Evolutionary conservation across 75 land plant species (phyloP).

Genomic region (Pseudotsuga menziesii): DNA sequence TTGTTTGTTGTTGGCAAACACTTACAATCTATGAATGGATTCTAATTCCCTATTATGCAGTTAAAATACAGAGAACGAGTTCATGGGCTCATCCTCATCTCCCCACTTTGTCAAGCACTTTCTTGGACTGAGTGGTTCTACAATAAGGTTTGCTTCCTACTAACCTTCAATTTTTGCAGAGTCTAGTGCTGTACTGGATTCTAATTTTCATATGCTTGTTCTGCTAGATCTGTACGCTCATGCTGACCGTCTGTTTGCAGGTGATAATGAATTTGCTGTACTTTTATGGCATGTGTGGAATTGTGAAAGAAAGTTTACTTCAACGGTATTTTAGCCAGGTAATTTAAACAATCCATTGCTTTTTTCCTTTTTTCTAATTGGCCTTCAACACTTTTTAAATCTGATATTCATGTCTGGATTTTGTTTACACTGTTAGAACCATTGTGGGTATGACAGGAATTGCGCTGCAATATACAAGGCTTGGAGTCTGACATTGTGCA

Average conservation of each 20-base stretch:
- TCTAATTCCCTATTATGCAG: conserved; percentile 29
- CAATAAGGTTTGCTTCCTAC: conserved; percentile 61
- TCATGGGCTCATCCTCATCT: conserved; percentile 79
- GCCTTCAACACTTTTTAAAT: background rate
- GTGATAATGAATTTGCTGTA: conserved; percentile 79
- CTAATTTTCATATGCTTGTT: background rate
- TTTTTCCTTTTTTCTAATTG: background rate
- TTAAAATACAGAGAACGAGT: conserved; percentile 75
- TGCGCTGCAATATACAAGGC: conserved; percentile 36
- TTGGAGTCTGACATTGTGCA: conserved; percentile 71
- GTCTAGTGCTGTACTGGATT: background rate
- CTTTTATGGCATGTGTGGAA: conserved; percentile 79
- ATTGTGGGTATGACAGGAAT: conserved; percentile 33
- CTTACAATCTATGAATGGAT: background rate
- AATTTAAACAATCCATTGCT: conserved; percentile 1
- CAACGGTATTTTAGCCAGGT: conserved; percentile 93
- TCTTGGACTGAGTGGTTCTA: conserved; percentile 95
- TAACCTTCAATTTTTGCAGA: background rate
- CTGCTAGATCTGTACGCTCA: background rate
- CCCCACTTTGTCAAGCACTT: conserved; percentile 82
- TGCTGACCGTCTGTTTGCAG: conserved; percentile 28
- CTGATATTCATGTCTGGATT: too few relatives aligned
- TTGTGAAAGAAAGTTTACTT: conserved; percentile 76
- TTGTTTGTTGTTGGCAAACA: background rate
- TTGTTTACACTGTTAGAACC: background rate